Percentiles rank a stretch among this genome's conserved stretches.
Conservation (phyloP, 345 rosid species). For the Lagerstroemia speciosa region DNA sequence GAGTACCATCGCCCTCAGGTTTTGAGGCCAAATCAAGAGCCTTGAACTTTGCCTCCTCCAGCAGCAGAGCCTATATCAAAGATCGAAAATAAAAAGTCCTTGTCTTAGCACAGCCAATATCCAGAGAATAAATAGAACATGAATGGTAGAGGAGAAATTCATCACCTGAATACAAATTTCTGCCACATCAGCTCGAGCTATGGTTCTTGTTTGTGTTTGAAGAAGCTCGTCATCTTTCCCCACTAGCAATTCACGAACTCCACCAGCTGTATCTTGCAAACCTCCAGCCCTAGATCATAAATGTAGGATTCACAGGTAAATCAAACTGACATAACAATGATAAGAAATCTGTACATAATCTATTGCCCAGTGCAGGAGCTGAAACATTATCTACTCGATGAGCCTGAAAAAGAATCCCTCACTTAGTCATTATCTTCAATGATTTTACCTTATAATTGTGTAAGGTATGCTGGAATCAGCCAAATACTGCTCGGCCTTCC, state of each 20-base stretch:
- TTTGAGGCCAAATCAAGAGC: conserved; percentile 89
- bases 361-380: background rate
- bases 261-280: conserved; percentile 86
- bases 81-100: background rate
- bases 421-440: background rate
- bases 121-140: background rate
- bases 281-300: conserved; percentile 75
- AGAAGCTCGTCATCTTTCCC: conserved; percentile 93
- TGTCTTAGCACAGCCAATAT: background rate
- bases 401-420: background rate
- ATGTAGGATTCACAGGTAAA: background rate
- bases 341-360: background rate
- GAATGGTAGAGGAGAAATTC: background rate
- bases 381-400: background rate
- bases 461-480: conserved; percentile 85
- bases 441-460: conserved; percentile 74
- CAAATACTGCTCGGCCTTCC: conserved; percentile 97
- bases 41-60: conserved; percentile 71
- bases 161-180: conserved; percentile 79
- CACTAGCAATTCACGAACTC: conserved; percentile 69
- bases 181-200: conserved; percentile 79
- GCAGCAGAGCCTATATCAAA: conserved; percentile 53
- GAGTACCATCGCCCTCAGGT: conserved; percentile 74
- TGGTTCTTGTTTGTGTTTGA: conserved; percentile 69
- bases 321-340: background rate